Evolutionary conservation across 2,329 filamentous ascomycete genomes (phyloP).

Genomic region (Pseudopyrenochaeta lycopersici): DNA sequence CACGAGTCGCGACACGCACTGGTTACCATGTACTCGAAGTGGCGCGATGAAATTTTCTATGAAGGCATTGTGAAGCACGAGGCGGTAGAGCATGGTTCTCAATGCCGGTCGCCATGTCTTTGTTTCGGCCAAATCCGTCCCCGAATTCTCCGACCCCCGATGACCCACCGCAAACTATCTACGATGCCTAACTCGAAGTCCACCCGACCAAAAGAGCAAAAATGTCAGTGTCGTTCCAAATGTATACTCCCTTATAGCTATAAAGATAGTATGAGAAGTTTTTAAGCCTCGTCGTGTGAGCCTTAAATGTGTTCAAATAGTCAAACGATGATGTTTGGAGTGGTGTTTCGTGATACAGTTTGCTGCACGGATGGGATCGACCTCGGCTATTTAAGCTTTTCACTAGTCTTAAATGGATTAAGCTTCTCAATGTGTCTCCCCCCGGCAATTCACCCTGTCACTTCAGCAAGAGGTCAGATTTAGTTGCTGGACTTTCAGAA

Average conservation of each 20-base stretch:
- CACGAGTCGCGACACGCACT: not conserved
- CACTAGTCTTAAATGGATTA: conserved; percentile 6
- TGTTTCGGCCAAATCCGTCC: not conserved
- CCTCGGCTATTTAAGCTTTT: conserved; percentile 4
- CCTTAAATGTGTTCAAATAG: conserved; percentile 5
- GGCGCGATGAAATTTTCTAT: not conserved
- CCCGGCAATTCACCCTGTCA: not conserved
- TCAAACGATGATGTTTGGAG: conserved; percentile 41
- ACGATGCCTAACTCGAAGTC: not conserved
- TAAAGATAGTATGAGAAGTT: not conserved
- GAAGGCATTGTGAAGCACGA: conserved; percentile 17
- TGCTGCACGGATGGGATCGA: conserved; percentile 15
- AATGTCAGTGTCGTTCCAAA: not conserved
- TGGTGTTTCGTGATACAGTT: conserved; percentile 31
- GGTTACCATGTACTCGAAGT: not conserved
- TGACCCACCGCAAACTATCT: not conserved
- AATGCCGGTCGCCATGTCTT: not conserved
- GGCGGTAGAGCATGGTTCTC: not conserved
- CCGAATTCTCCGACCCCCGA: not conserved
- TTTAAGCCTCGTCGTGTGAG: not conserved
- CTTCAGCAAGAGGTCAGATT: too few species aligned
- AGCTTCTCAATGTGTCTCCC: not conserved
- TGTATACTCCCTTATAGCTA: not conserved
- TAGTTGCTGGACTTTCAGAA: too few species aligned
- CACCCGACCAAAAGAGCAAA: not conserved